Evolutionary conservation across 306 rosid genomes (phyloP), one percentile per base, ranked within the genome.

Genomic region (Acacia crassicarpa): DNA sequence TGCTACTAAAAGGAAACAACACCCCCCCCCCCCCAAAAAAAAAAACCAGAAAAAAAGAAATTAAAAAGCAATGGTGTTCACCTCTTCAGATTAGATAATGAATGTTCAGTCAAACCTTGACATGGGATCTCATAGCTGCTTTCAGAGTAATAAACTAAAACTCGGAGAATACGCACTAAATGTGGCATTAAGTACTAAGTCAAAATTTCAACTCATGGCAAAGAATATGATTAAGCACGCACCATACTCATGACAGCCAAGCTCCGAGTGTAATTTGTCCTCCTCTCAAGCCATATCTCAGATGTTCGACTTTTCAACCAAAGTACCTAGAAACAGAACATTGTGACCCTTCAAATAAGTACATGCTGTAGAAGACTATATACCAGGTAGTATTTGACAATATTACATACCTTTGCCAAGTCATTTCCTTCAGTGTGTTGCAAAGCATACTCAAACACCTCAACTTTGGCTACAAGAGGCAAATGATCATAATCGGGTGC

Each of bases 231-330:
- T 61, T 81, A 82, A 72, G 80, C 71, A 84, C 88, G 53, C 68
- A 95, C 99, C 99, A 95, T 95, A 88, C 99, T 95, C 99, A 95
- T 95, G 88, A 93, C 99, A 77, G 99, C 99, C 89, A 95, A 90
- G 88, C 99, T 95, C 85, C 98, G 90, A 3, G 99, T 95, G 77
- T 95, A 95, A 84, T 95, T 95, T 72, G 99, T 95, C 82, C 99
- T 93, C 87, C 99, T 95, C 90, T 93, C 99, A 32, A 95, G 88
- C 99, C 99, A 95, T 82, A 95, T 83, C 87, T 95, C 99, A 22
- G 99, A 95, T 58, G 99, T 93, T 48, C 98, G 94, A 88, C 99
- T 95, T 89, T 95, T 95, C 90, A 95, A 92, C 99, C 99, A 93
- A 68, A 95, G 98, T 63, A 95, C 96, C 99, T 95, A 85, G 11